Conservation (phyloP, 129 eudicot genomes). For the Pittosporum tobira region DNA sequence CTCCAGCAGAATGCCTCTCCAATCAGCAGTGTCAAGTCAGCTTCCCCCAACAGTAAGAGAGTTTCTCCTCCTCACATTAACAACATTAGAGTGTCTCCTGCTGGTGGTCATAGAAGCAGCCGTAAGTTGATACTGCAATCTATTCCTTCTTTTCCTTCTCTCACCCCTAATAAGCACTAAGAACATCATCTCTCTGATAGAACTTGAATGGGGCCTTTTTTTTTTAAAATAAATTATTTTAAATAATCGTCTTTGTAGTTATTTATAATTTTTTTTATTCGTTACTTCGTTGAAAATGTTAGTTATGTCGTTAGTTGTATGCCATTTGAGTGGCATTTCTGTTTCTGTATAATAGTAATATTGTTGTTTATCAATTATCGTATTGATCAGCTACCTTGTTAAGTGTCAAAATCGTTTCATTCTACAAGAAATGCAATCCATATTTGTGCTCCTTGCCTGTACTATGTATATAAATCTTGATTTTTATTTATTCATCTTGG, state of each 20-base stretch:
- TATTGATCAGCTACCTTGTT: too few relatives aligned
- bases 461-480: too few relatives aligned
- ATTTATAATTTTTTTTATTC: not conserved
- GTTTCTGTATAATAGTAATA: constrained; percentile 1
- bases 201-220: not conserved
- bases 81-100: constrained; percentile 24
- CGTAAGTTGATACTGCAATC: constrained; percentile 84
- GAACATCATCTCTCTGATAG: not conserved
- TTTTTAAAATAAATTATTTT: too few relatives aligned
- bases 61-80: constrained; percentile 68
- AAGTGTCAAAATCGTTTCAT: too few relatives aligned
- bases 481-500: too few relatives aligned
- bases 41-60: constrained; percentile 79
- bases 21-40: constrained; percentile 42
- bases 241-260: constrained; percentile 12
- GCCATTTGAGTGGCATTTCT: not conserved
- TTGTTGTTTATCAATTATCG: not conserved
- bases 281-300: not conserved
- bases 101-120: constrained; percentile 60
- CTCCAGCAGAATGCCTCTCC: constrained; percentile 50
- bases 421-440: too few relatives aligned
- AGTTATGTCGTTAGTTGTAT: constrained; percentile 3
- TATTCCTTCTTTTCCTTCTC: constrained; percentile 85
- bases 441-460: too few relatives aligned
- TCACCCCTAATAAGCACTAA: constrained; percentile 59